phyloP scores from a whole-genome alignment of 495 filamentous ascomycete species.

The Clavariopsis aquatica region DNA sequence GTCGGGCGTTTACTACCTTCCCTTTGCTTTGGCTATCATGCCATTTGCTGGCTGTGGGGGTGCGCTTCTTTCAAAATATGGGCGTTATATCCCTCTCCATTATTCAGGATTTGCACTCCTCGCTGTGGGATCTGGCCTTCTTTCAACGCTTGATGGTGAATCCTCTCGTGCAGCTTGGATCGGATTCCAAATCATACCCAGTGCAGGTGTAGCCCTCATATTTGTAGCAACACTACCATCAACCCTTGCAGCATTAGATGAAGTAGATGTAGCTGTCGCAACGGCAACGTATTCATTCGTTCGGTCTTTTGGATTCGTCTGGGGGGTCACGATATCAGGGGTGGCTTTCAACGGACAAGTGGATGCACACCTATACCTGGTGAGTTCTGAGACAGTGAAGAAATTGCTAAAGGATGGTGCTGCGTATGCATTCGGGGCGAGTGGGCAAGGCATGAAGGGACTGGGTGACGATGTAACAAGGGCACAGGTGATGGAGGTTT shows the following conservation, averaged over 20 bases:
- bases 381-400: not conserved
- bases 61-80: conserved; percentile 47
- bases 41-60: conserved; percentile 50
- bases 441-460: not conserved
- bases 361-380: not conserved
- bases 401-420: not conserved
- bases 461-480: not conserved
- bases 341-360: conserved; percentile 48
- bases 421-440: not conserved
- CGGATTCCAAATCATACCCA: conserved; percentile 50
- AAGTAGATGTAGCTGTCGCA: conserved; percentile 49
- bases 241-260: conserved; percentile 52
- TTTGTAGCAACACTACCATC: conserved; percentile 52
- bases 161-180: conserved; percentile 51
- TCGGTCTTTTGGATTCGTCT: conserved; percentile 61
- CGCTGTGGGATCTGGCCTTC: conserved; percentile 50
- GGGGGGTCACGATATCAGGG: conserved; percentile 62
- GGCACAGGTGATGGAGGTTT: not conserved
- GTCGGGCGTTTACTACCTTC: conserved; percentile 61
- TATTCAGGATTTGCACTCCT: conserved; percentile 54
- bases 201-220: conserved; percentile 53
- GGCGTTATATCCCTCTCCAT: conserved; percentile 53
- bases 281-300: conserved; percentile 60
- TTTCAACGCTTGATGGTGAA: conserved; percentile 47
- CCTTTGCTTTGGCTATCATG: conserved; percentile 55